These are phyloP conservation scores for Colletotrichum salicis DNA, from an alignment of 2,329 filamentous ascomycete genomes.

Conservation along the genomic window DNA sequence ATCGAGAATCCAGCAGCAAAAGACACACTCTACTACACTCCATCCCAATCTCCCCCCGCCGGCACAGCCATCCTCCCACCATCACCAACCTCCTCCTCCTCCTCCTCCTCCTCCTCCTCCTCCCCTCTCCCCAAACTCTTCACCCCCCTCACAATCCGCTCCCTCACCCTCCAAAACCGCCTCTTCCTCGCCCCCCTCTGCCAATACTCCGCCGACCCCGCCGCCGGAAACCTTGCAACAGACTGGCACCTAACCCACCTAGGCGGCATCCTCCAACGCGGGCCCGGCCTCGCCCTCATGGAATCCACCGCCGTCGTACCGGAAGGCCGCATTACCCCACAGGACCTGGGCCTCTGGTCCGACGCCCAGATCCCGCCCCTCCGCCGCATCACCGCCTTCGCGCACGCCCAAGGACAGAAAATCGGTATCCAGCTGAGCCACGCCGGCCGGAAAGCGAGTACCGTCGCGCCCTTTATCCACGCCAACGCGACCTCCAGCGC, in stretches of 20 bases:
- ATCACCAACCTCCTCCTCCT: slow-evolving; percentile 55
- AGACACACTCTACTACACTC: slow-evolving; percentile 58
- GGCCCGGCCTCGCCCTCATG: slow-evolving; percentile 70
- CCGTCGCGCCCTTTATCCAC: slow-evolving; percentile 72
- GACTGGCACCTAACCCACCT: slow-evolving; percentile 79
- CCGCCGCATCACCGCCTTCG: slow-evolving; percentile 68
- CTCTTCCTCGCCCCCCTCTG: slow-evolving; percentile 60
- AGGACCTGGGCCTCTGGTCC: slow-evolving; percentile 75
- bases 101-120: slow-evolving; percentile 41
- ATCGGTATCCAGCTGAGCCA: slow-evolving; percentile 81
- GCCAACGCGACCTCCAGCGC: slow-evolving; percentile 61
- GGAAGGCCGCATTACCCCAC: slow-evolving; percentile 75
- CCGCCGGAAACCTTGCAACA: slow-evolving; percentile 67
- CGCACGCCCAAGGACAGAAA: slow-evolving; percentile 66
- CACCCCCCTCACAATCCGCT: slow-evolving; percentile 58
- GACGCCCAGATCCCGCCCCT: slow-evolving; percentile 73
- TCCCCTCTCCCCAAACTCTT: slow-evolving; percentile 58
- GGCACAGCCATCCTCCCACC: slow-evolving; percentile 51
- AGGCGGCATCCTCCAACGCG: slow-evolving; percentile 76
- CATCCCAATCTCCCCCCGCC: slow-evolving; percentile 55
- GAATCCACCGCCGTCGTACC: slow-evolving; percentile 74
- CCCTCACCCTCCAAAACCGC: slow-evolving; percentile 56
- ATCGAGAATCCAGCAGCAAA: slow-evolving; percentile 42
- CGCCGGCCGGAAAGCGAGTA: slow-evolving; percentile 73
- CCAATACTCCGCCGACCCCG: slow-evolving; percentile 55